Percentiles rank a stretch among this genome's conserved stretches.
phyloP scores from a whole-genome alignment of 2,329 filamentous ascomycete genomes.

The Pseudocercospora macadamiae region DNA sequence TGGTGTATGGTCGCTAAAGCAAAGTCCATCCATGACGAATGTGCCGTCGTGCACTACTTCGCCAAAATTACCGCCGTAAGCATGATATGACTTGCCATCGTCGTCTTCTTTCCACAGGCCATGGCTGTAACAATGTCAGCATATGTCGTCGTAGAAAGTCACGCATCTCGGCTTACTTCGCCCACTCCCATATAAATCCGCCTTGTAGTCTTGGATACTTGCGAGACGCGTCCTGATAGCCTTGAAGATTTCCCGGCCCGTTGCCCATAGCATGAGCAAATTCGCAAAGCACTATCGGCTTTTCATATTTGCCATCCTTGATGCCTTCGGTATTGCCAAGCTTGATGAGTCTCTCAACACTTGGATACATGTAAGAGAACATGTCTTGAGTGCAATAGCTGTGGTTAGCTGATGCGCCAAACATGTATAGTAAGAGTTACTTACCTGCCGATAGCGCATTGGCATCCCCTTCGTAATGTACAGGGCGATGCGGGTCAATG shows the following conservation, averaged over 20 bases:
- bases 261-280: slow-evolving; percentile 70
- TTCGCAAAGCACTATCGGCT: slow-evolving; percentile 61
- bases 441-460: no score
- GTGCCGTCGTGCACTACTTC: slow-evolving; percentile 38
- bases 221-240: slow-evolving; percentile 67
- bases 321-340: slow-evolving; percentile 45
- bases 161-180: slow-evolving; percentile 30
- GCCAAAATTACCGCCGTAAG: slow-evolving; percentile 42
- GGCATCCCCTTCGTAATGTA: slow-evolving; percentile 69
- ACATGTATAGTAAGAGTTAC: no score
- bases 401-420: no score
- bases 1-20: slow-evolving; percentile 43
- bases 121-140: slow-evolving; percentile 25
- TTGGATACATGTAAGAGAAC: slow-evolving; percentile 66
- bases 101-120: slow-evolving; percentile 42
- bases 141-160: background rate
- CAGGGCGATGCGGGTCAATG: slow-evolving; percentile 58
- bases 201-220: slow-evolving; percentile 64
- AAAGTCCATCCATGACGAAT: slow-evolving; percentile 48
- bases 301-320: slow-evolving; percentile 32
- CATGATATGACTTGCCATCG: slow-evolving; percentile 41
- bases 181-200: slow-evolving; percentile 53
- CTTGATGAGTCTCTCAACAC: slow-evolving; percentile 54
- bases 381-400: slow-evolving; percentile 68
- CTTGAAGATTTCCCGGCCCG: slow-evolving; percentile 64